Base-by-base conservation (phyloP, 2,329 filamentous ascomycete species). In the Colletotrichum lupini region DNA sequence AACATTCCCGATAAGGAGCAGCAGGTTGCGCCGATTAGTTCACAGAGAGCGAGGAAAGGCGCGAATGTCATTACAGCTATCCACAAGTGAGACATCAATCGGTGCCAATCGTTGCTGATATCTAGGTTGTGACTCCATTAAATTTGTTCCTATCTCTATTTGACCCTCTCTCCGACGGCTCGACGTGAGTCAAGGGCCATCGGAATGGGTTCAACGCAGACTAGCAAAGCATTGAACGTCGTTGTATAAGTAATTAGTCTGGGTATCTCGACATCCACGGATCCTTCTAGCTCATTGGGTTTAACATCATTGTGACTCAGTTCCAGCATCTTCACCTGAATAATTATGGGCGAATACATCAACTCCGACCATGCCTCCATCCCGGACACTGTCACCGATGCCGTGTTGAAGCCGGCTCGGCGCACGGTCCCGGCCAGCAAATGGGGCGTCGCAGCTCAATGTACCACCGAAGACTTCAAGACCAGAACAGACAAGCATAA, bases 11-110 rank as follows among this genome's bases (percentile, higher is more conserved):
- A 49, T 49, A 49, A 49, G 42, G 42, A 49, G 42, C 42, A 22
- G 16, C 19, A 22, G 42, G 7, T 19, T 22, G 42, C 42, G 19
- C 42, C 5, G 42, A 22, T 49, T 49, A 49, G 42, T 49, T 22
- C 73, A 76, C 80, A 79, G 1, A 77, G 77, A 73, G 52, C 77
- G 37, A 63, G 37, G 8, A 49, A 49, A 49, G 42, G 42, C 42
- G 42, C 42, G 19, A 49, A 49, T 49, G 42, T 49, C 42, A 49
- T 49, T 22, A n/a, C 19, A 22, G 42, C 42, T 49, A 49, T 49
- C 42, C 42, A 49, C 42, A n/a, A 49, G 16, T 49, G 42, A 49
- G 42, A 49, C 42, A 49, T n/a, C 42, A 49, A 49, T n/a, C 19
- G 42, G 19, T n/a, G 42, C 19, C 19, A 49, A 49, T 49, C 42